phyloP scores from a whole-genome alignment of 176 grass and related monocot species.

The Oryza meridionalis region DNA sequence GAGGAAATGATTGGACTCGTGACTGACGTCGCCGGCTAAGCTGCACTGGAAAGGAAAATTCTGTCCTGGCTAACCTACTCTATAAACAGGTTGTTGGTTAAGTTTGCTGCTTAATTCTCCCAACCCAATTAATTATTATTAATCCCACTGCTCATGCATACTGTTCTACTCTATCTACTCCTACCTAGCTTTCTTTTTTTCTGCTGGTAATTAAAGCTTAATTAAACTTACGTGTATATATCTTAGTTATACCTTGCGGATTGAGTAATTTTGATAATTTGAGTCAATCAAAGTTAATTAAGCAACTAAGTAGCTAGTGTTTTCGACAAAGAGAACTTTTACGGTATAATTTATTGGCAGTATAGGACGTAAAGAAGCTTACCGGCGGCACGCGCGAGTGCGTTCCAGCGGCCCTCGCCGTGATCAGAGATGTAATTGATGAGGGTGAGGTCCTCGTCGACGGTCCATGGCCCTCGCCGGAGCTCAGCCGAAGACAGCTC shows the following conservation, averaged over 20 bases:
- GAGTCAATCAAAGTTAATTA: too few species aligned
- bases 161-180: background rate
- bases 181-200: too few species aligned
- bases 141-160: background rate
- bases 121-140: background rate
- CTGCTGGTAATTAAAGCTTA: background rate
- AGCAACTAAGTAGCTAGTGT: too few species aligned
- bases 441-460: constrained; percentile 58
- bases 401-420: constrained; percentile 65
- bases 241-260: too few species aligned
- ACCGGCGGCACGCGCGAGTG: constrained; percentile 54
- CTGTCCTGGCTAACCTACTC: background rate
- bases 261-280: too few species aligned
- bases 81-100: background rate
- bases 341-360: too few species aligned
- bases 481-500: background rate
- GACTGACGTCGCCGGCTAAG: background rate
- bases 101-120: background rate
- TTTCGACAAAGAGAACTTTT: too few species aligned
- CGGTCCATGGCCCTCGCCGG: constrained; percentile 62
- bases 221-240: too few species aligned
- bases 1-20: background rate
- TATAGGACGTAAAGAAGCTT: background rate
- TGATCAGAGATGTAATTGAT: constrained; percentile 60
- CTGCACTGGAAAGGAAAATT: background rate